These are phyloP conservation scores for Penicillium diatomitis DNA, from an alignment of 495 filamentous ascomycete genomes.

Conservation along the genomic window DNA sequence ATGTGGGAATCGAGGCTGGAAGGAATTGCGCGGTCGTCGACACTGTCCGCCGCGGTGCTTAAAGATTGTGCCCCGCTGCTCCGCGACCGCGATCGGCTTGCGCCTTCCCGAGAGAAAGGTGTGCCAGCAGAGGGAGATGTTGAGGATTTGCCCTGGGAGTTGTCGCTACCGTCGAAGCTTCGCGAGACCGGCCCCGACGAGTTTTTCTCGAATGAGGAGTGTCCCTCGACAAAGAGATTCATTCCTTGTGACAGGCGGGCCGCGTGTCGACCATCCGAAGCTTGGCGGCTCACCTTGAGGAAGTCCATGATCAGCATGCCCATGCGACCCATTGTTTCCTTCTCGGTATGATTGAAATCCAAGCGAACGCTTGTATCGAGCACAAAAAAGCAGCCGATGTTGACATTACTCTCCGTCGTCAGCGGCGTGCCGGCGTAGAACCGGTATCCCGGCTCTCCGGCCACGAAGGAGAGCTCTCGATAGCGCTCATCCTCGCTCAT, in stretches of 20 bases:
- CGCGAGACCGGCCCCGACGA: conserved; percentile 1
- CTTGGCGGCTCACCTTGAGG: conserved; percentile 48
- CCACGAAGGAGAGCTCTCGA: conserved; percentile 31
- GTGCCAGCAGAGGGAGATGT: conserved; percentile 1
- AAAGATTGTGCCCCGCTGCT: conserved; percentile 18
- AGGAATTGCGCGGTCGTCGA: conserved; percentile 13
- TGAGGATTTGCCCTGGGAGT: not conserved
- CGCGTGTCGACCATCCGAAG: conserved; percentile 46
- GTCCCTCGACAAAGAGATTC: conserved; percentile 52
- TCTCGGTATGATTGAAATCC: conserved; percentile 22
- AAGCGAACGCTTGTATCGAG: conserved; percentile 41
- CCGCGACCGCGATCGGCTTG: conserved; percentile 15
- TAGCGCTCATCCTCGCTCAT: conserved; percentile 33
- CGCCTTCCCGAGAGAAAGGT: not conserved
- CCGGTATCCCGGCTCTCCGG: conserved; percentile 28
- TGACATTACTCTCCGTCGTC: conserved; percentile 55
- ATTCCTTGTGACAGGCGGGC: conserved; percentile 50
- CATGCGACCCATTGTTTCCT: conserved; percentile 33
- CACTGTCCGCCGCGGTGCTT: conserved; percentile 15
- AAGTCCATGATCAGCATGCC: conserved; percentile 52
- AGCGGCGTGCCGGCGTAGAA: conserved; percentile 46
- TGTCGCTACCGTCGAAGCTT: not conserved
- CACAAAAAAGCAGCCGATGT: conserved; percentile 61
- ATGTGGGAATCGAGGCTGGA: conserved; percentile 3
- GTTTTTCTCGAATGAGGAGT: conserved; percentile 21